Conservation (phyloP, 169 alveolate species). For the Eimeria acervulina region DNA sequence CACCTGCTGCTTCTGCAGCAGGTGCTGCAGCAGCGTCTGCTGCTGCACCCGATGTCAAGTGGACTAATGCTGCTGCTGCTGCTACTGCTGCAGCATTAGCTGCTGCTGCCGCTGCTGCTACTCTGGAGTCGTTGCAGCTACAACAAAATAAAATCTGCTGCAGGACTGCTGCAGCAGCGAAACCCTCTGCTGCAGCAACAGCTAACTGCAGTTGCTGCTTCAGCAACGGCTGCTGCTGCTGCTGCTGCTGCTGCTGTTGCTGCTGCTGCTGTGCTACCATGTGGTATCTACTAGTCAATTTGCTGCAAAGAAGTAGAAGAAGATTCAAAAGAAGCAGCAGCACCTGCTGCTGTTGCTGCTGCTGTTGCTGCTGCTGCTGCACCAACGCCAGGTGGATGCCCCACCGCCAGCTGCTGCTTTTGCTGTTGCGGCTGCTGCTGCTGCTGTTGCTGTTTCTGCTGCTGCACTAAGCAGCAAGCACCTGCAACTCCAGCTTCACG, state of each 20-base stretch:
- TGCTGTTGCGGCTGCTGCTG: constrained; percentile 43
- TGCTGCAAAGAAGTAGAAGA: neutral
- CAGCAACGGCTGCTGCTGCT: constrained; percentile 42
- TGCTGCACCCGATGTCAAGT: neutral
- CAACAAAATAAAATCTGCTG: no score
- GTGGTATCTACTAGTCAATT: neutral
- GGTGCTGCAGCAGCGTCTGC: neutral
- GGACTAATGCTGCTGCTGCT: constrained; percentile 21
- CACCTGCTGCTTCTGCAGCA: neutral
- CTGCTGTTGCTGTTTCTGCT: constrained; percentile 16
- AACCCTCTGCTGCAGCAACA: neutral
- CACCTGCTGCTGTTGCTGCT: constrained; percentile 37
- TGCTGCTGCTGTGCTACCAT: neutral
- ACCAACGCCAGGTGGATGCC: neutral
- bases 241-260: constrained; percentile 43
- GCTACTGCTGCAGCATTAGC: neutral
- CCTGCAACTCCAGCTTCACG: neutral
- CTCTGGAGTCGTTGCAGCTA: neutral
- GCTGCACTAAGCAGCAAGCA: constrained; percentile 6
- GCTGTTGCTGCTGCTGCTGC: constrained; percentile 51
- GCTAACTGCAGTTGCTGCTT: neutral
- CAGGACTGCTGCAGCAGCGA: neutral
- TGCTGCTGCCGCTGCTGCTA: neutral
- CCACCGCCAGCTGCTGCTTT: neutral
- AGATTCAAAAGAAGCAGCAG: constrained; percentile 4